Percentiles rank a stretch among this genome's conserved stretches.
Conservation (phyloP, 75 land plant species). For the Larix kaempferi region DNA sequence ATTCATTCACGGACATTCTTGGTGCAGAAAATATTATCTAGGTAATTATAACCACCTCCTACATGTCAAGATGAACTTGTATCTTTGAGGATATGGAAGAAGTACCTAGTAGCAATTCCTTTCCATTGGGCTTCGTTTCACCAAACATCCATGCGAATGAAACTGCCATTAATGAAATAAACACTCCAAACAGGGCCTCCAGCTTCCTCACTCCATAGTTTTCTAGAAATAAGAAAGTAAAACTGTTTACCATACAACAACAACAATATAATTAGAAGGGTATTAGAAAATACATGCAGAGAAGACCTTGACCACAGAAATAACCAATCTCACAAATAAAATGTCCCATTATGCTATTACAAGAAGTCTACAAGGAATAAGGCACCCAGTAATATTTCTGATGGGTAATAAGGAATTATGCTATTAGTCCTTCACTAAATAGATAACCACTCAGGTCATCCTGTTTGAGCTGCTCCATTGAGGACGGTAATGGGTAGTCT, state of each 20-base stretch:
- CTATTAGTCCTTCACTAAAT: too few species aligned
- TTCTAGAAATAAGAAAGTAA: conserved; percentile 78
- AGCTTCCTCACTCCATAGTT: conserved; percentile 92
- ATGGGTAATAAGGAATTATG: too few species aligned
- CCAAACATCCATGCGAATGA: conserved; percentile 96
- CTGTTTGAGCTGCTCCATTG: too few species aligned
- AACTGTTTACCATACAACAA: conserved; percentile 37
- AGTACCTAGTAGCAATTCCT: conserved; percentile 67
- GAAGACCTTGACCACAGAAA: not conserved
- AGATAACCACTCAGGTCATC: too few species aligned
- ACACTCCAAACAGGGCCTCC: conserved; percentile 77
- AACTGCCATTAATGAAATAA: conserved; percentile 82
- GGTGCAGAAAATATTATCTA: not conserved
- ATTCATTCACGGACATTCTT: too few species aligned
- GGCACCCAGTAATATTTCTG: too few species aligned
- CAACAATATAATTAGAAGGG: not conserved
- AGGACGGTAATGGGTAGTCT: too few species aligned
- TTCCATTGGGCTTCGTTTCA: conserved; percentile 66
- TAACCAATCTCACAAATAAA: not conserved
- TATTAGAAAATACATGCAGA: not conserved
- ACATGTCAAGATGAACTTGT: not conserved
- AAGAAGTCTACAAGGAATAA: too few species aligned
- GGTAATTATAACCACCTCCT: not conserved
- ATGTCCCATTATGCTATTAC: too few species aligned
- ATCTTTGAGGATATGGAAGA: not conserved